These are phyloP conservation scores for Aquilaria malaccensis DNA, from an alignment of 345 rosid species.

Conservation along the genomic window DNA sequence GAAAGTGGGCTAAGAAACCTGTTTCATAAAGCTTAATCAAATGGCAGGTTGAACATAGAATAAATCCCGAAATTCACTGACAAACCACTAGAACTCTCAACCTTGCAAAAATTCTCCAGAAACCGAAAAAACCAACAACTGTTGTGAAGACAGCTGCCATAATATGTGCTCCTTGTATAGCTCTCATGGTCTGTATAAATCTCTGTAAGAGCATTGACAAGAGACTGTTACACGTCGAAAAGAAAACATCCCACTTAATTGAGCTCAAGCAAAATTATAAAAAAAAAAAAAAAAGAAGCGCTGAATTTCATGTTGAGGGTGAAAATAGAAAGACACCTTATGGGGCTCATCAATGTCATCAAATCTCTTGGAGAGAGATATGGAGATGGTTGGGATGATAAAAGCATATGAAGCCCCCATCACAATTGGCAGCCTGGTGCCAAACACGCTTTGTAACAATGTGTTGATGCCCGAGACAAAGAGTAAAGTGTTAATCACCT, in stretches of 20 bases:
- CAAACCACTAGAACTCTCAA: conserved; percentile 8
- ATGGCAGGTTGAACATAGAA: neutral
- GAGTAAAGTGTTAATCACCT: conserved; percentile 61
- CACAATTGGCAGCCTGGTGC: conserved; percentile 78
- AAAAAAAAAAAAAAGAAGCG: neutral
- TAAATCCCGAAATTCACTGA: neutral
- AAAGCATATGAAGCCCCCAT: conserved; percentile 74
- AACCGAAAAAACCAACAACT: conserved; percentile 71
- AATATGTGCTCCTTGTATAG: conserved; percentile 74
- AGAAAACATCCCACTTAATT: neutral
- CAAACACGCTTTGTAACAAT: conserved; percentile 58
- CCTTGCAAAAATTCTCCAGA: conserved; percentile 75
- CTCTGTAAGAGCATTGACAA: conserved; percentile 33
- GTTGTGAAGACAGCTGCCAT: conserved; percentile 56
- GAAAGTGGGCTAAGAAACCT: conserved; percentile 83
- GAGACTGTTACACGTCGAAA: neutral
- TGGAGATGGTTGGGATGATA: conserved; percentile 61
- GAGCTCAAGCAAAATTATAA: neutral
- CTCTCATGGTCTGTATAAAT: conserved; percentile 56
- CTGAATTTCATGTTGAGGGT: neutral
- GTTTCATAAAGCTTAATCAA: conserved; percentile 15
- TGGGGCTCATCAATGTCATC: conserved; percentile 34
- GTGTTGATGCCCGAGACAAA: conserved; percentile 83
- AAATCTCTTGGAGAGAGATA: conserved; percentile 43
- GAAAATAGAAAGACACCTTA: conserved; percentile 29